Evolutionary conservation across 257 asterid genomes (phyloP).

Genomic region (Solanum arcanum): DNA sequence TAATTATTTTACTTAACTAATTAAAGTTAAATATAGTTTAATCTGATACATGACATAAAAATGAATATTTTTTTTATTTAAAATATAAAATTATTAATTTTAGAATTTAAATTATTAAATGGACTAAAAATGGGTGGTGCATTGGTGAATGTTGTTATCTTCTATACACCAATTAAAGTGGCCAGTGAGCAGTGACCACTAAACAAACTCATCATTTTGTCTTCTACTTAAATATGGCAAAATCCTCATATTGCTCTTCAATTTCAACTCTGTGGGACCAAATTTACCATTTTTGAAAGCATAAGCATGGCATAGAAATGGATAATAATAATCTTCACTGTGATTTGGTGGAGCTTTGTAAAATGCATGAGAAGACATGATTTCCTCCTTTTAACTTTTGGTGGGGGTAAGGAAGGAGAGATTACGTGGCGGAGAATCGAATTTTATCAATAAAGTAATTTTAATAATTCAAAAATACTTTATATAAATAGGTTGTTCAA

Average conservation of each 20-base stretch:
- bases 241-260: background rate
- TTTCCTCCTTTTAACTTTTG: background rate
- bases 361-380: background rate
- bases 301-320: background rate
- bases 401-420: background rate
- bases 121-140: background rate
- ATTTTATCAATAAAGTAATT: background rate
- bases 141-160: background rate
- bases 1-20: too few species aligned
- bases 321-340: background rate
- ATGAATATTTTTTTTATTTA: accelerated
- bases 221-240: background rate
- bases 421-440: background rate
- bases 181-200: background rate
- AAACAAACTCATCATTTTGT: background rate
- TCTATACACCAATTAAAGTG: background rate
- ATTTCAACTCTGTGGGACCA: background rate
- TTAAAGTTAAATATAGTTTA: accelerated
- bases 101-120: too few species aligned
- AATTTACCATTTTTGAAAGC: background rate
- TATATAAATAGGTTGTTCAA: background rate
- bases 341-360: background rate
- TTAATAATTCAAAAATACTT: too few species aligned
- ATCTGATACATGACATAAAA: too few species aligned
- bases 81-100: too few species aligned